These are phyloP conservation scores for Geotrichum macrosporum DNA, from an alignment of 1,139 yeast genomes.

Conservation along the genomic window DNA sequence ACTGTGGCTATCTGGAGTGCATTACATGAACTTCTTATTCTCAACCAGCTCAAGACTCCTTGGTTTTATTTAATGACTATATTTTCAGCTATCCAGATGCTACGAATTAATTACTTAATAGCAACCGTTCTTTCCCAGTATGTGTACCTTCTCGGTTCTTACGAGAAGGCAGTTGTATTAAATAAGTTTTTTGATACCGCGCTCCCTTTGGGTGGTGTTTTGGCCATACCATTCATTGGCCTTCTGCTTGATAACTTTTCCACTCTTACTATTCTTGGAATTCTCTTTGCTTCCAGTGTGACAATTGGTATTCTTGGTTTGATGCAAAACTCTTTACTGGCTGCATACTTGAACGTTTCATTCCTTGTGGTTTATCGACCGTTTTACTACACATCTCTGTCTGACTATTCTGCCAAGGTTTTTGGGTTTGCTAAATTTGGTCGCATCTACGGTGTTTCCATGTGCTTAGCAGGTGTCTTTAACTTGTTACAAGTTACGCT, in stretches of 20 bases:
- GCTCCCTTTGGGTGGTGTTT: conserved; percentile 79
- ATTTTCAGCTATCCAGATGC: conserved; percentile 82
- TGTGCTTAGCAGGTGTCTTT: conserved; percentile 72
- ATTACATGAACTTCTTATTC: conserved; percentile 61
- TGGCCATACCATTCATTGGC: conserved; percentile 85
- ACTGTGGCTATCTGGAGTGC: conserved; percentile 76
- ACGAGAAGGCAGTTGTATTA: conserved; percentile 51
- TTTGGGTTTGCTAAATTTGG: conserved; percentile 93
- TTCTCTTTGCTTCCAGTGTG: conserved; percentile 41
- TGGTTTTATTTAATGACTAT: conserved; percentile 77
- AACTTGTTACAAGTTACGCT: conserved; percentile 67
- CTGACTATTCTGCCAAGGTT: conserved; percentile 87
- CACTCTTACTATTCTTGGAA: conserved; percentile 53
- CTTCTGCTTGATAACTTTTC: conserved; percentile 66
- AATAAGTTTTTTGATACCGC: conserved; percentile 80
- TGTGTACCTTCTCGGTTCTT: conserved; percentile 57
- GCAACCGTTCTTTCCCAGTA: conserved; percentile 84
- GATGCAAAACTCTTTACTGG: conserved; percentile 44
- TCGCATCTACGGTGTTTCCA: conserved; percentile 81
- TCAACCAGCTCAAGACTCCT: conserved; percentile 61
- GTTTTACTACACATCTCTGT: conserved; percentile 84
- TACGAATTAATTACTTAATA: conserved; percentile 84
- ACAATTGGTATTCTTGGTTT: conserved; percentile 22
- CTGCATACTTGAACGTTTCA: conserved; percentile 59
- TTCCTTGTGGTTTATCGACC: conserved; percentile 83